Evolutionary conservation across 768 basidiomycete species (phyloP).

Genomic region (Podaxis sp.): DNA sequence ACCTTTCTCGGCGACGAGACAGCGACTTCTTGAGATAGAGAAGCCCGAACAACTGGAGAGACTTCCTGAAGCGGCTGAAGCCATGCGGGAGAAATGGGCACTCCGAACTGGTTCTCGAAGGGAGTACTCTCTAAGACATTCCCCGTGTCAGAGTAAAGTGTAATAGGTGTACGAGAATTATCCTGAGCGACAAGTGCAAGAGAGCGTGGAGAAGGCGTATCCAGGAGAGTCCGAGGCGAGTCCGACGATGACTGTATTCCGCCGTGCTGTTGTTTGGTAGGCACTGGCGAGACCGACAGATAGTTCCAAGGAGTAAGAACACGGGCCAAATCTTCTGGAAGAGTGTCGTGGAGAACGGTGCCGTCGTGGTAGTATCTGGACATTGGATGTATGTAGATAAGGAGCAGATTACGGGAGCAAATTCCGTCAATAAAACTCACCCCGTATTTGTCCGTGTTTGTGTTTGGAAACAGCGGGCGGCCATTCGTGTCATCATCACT

Average conservation of each 20-base stretch:
- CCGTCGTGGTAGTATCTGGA: constrained; percentile 4
- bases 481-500: constrained; percentile 5
- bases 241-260: constrained; percentile 26
- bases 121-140: constrained; percentile 18
- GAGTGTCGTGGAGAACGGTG: background rate
- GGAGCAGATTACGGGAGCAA: background rate
- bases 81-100: constrained; percentile 17
- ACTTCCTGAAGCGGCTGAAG: constrained; percentile 25
- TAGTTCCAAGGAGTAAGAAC: constrained; percentile 15
- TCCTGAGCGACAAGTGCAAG: constrained; percentile 11
- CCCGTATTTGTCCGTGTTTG: constrained; percentile 7
- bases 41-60: constrained; percentile 31
- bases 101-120: constrained; percentile 19
- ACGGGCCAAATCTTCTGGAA: constrained; percentile 5
- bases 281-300: constrained; percentile 6
- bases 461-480: background rate
- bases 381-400: constrained; percentile 10
- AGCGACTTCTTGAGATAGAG: constrained; percentile 9
- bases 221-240: constrained; percentile 25
- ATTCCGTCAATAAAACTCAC: constrained; percentile 2
- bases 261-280: constrained; percentile 21
- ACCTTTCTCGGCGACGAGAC: constrained; percentile 1
- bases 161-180: constrained; percentile 4
- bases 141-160: constrained; percentile 9
- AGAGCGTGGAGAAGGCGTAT: constrained; percentile 26